Evolutionary conservation across 192 early-diverging fungal species (phyloP), one percentile per base, ranked within the genome.

Genomic region (Mortierella claussenii): DNA sequence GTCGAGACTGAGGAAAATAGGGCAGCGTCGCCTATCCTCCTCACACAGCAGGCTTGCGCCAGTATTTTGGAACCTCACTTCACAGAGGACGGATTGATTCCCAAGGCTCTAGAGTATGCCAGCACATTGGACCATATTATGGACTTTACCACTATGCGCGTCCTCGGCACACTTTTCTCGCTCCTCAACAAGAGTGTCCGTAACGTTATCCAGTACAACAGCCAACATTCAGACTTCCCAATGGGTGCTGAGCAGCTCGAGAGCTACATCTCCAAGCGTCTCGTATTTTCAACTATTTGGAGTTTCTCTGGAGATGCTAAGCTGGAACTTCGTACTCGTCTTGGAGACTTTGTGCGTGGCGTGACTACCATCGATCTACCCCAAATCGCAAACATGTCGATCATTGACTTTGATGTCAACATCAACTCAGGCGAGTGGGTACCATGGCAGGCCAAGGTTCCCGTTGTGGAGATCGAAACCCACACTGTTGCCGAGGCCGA

Each of bases 201-300:
- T 4, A 89, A 88, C 45, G 86, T 97, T 7, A 78, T 97, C 26
- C 94, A 95, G 63, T 97, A 98, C 81, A 95, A 99, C 74, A 65
- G 83, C 18, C 89, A 94, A 61, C 97, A 99, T 83, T 68, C 87
- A 2, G 98, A 99, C 79, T 99, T 99, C 82, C 97, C 97, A 0
- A 87, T 99, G 89, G 61, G 81, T 8, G 65, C 81, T 5, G 94
- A 94, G 10, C 87, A 89, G 20, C 75, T 94, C 17, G 94, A 96
- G 71, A 67, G 69, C 21, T 97, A 95, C 59, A 79, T 98, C 31
- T 82, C 87, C 31, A 95, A 94, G 79, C 89, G 93, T n/a, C 82
- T 99, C 24, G 78, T 93, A 11, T 78, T 92, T 37, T 88, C 93
- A 6, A 49, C 96, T 18, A 90, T 97, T 32, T 99, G 98, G 98